These are phyloP conservation scores for Ophiobolus disseminans DNA, from an alignment of 2,329 filamentous ascomycete genomes.

Conservation along the genomic window DNA sequence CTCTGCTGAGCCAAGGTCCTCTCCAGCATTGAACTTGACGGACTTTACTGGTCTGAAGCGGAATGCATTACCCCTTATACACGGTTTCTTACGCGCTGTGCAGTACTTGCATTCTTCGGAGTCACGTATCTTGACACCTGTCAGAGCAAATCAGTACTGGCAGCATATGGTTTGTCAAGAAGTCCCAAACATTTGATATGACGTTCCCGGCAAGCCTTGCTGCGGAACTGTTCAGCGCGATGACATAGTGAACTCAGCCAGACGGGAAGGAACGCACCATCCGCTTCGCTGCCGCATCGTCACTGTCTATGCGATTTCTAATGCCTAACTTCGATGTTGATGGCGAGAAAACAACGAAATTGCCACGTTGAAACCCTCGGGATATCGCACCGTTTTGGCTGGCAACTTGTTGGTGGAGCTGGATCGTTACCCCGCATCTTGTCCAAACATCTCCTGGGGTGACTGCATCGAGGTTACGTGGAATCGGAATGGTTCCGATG, in stretches of 20 bases:
- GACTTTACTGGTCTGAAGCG: constrained; percentile 39
- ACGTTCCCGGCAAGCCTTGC: constrained; percentile 41
- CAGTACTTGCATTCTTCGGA: constrained; percentile 41
- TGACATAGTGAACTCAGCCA: constrained; percentile 5
- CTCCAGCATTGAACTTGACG: constrained; percentile 43
- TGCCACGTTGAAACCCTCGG: constrained; percentile 6
- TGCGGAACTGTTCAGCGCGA: constrained; percentile 19
- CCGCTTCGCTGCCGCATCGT: constrained; percentile 39
- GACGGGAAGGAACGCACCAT: constrained; percentile 25
- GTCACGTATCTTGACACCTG: constrained; percentile 39
- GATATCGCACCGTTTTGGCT: constrained; percentile 12
- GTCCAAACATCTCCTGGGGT: not conserved
- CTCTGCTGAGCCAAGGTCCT: constrained; percentile 39
- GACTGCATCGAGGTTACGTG: not conserved
- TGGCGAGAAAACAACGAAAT: constrained; percentile 1
- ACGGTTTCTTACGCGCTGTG: constrained; percentile 34
- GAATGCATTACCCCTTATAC: constrained; percentile 39
- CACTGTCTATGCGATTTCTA: constrained; percentile 1
- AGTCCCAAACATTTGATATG: constrained; percentile 40
- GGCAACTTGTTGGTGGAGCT: not conserved
- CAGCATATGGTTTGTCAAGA: not conserved
- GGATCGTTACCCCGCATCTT: constrained; percentile 3
- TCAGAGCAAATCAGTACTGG: constrained; percentile 13
- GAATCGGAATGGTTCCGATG: too few relatives aligned
- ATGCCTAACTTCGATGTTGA: not conserved